Base-by-base conservation (phyloP, 495 filamentous ascomycete genomes). In the Xanthoparmelia taractica region DNA sequence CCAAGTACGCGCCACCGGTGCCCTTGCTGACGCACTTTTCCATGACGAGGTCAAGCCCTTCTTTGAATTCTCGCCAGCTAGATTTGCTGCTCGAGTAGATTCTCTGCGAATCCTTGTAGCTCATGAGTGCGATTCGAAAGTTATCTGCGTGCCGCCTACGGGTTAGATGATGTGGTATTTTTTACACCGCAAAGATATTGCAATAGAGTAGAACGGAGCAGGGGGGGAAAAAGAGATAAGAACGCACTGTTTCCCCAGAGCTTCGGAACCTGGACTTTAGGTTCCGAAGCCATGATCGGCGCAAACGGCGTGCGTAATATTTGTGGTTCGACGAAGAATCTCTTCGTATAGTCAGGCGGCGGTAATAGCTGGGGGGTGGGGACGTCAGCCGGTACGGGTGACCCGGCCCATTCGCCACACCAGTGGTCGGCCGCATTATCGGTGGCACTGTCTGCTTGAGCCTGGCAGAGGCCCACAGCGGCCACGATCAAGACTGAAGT, bases 251-350 rank as follows among this genome's bases (percentile, higher is more conserved):
- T 61, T n/a, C 59, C 59, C 59, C 59, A 61, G 12, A 61, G n/a
- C 45, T 61, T 61, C 23, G 59, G 59, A 4, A 61, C 13, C 59
- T 61, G 59, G 2, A 61, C 43, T 31, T 61, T 61, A 0, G 59
- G 43, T 11, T 61, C 59, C 36, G 59, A 36, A 7, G 43, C 59
- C 1, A 38, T 8, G 27, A 61, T 23, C 8, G 59, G 59, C 8
- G 59, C 15, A 12, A 61, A 61, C 1, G 59, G 59, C 8, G 17
- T 18, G 2, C 45, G 29, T 38, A 38, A 31, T 45, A 61, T 15
- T 8, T 61, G 59, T 23, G 59, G 59, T 38, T 61, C 59, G 27
- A 61, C 45, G 45, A 61, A 61, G 4, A 61, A 61, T 3, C 59
- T 4, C n/a, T 23, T 10, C 15, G 59, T 54, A 23, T 13, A 54